Evolutionary conservation across 495 filamentous ascomycete species (phyloP).

Genomic region (Neurospora cerealis): DNA sequence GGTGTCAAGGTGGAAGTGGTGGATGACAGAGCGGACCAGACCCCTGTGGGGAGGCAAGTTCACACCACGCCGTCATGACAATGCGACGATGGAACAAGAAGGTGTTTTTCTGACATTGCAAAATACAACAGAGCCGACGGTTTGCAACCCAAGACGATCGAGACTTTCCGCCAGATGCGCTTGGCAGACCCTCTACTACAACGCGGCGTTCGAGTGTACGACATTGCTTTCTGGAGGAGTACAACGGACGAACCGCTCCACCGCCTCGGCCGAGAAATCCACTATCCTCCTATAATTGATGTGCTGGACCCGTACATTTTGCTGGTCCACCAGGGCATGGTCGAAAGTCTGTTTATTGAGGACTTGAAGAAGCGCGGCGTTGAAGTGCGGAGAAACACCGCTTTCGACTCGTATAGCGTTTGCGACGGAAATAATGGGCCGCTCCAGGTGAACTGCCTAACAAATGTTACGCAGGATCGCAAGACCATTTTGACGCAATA

Average conservation of each 20-base stretch:
- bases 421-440: conserved; percentile 26
- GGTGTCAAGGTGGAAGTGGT: conserved; percentile 51
- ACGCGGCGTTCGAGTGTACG: conserved; percentile 55
- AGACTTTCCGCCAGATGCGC: conserved; percentile 48
- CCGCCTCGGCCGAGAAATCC: conserved; percentile 42
- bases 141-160: conserved; percentile 48
- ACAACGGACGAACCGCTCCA: conserved; percentile 42
- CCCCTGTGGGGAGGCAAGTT: conserved; percentile 45
- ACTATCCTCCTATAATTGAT: conserved; percentile 49
- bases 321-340: conserved; percentile 65
- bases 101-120: not conserved
- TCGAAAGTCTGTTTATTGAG: conserved; percentile 56
- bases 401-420: conserved; percentile 44
- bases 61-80: not conserved
- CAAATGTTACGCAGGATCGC: conserved; percentile 30
- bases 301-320: conserved; percentile 62
- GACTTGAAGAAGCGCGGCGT: conserved; percentile 51
- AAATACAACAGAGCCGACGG: conserved; percentile 47
- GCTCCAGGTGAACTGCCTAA: conserved; percentile 33
- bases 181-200: conserved; percentile 53
- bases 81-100: not conserved
- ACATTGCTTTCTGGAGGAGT: conserved; percentile 64
- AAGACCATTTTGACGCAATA: conserved; percentile 38
- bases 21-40: conserved; percentile 52
- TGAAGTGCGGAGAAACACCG: conserved; percentile 44